phyloP scores from a whole-genome alignment of 169 alveolate species.

The Eimeria necatrix region DNA sequence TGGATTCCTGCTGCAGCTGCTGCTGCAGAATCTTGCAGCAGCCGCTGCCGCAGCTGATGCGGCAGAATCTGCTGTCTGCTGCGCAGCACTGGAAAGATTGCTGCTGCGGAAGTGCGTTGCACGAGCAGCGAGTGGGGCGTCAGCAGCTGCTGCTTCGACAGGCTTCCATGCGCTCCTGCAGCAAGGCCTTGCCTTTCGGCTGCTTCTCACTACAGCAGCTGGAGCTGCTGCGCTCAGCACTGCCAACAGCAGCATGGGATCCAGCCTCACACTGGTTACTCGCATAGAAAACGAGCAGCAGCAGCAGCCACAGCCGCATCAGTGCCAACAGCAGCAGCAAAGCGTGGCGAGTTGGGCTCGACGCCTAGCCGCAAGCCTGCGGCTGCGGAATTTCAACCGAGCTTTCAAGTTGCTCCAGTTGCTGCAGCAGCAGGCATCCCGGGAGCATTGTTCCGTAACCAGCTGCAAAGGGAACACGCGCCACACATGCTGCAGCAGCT shows the following conservation, averaged over 20 bases:
- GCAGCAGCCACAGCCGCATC: not conserved
- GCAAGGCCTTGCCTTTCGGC: not conserved
- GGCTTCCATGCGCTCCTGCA: not conserved
- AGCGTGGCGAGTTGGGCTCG: not conserved
- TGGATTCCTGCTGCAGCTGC: not conserved
- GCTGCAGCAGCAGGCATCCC: not conserved
- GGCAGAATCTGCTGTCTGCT: not conserved
- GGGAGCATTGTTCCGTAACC: not conserved
- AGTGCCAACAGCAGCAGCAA: not conserved
- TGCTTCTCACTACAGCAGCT: not conserved
- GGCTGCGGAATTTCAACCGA: not conserved
- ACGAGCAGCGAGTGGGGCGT: not conserved
- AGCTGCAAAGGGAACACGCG: not conserved
- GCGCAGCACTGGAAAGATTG: not conserved
- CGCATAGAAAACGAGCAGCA: not conserved
- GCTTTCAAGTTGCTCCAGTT: constrained; percentile 1
- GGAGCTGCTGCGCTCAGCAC: not conserved
- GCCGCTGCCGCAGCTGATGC: not conserved
- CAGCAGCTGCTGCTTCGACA: not conserved
- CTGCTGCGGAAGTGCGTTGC: not conserved
- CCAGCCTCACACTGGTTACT: not conserved
- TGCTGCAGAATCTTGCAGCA: not conserved
- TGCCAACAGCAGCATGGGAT: not conserved
- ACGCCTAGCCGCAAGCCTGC: not conserved
- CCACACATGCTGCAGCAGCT: not conserved